Evolutionary conservation across 1,139 yeast species (phyloP).

Genomic region (Saccharomyces pastorianus): DNA sequence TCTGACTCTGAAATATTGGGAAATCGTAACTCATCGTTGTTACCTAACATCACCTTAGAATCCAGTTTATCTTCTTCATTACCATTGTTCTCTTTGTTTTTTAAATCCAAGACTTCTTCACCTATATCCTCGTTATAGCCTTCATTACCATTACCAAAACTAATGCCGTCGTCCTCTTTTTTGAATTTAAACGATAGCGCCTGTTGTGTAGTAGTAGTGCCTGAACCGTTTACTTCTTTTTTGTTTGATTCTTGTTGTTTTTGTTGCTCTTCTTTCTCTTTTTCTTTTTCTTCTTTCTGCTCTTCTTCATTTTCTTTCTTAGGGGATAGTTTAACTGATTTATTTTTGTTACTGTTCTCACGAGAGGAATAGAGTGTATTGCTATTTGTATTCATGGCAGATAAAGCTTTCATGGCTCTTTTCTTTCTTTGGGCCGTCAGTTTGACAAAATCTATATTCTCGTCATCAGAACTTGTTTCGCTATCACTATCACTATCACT

Average conservation of each 20-base stretch:
- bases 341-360: constrained; percentile 1
- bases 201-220: constrained; percentile 1
- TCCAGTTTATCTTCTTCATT: constrained; percentile 31
- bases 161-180: constrained; percentile 28
- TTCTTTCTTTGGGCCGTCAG: constrained; percentile 61
- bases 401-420: constrained; percentile 43
- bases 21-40: constrained; percentile 36
- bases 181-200: constrained; percentile 54
- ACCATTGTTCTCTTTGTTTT: constrained; percentile 13
- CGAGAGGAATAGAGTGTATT: neutral
- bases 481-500: constrained; percentile 34
- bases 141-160: constrained; percentile 21
- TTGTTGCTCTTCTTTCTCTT: neutral
- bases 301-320: constrained; percentile 1
- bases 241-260: neutral
- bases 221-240: neutral
- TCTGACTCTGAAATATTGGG: constrained; percentile 29
- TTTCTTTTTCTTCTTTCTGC: neutral
- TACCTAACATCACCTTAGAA: constrained; percentile 30
- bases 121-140: constrained; percentile 57
- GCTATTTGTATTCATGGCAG: constrained; percentile 31
- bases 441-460: constrained; percentile 62
- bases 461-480: constrained; percentile 53
- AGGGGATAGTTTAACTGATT: neutral
- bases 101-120: constrained; percentile 42